These are phyloP conservation scores for Tricholoma terreum DNA, from an alignment of 768 basidiomycete genomes.

Conservation along the genomic window DNA sequence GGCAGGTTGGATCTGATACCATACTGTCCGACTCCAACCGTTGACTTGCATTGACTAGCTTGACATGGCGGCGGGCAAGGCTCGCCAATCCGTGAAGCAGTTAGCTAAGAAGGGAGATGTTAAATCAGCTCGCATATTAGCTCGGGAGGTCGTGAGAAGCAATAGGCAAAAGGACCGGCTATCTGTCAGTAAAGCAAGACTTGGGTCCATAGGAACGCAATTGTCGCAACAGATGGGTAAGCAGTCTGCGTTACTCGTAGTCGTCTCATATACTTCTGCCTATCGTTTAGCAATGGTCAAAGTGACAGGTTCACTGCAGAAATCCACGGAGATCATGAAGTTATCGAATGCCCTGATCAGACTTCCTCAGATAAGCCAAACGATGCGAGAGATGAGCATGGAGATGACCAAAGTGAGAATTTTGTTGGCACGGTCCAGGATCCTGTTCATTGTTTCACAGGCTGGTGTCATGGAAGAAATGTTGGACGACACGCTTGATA, in stretches of 20 bases:
- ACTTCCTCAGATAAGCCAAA: slow-evolving; percentile 86
- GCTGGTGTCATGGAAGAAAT: slow-evolving; percentile 98
- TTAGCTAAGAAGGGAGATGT: slow-evolving; percentile 89
- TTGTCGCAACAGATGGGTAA: slow-evolving; percentile 88
- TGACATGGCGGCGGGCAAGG: slow-evolving; percentile 79
- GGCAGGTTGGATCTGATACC: slow-evolving; percentile 64
- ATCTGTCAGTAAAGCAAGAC: slow-evolving; percentile 86
- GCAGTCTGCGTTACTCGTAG: slow-evolving; percentile 22
- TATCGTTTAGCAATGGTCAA: slow-evolving; percentile 78
- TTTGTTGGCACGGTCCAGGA: background rate
- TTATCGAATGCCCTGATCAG: slow-evolving; percentile 90
- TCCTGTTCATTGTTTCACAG: slow-evolving; percentile 37
- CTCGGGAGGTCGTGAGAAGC: slow-evolving; percentile 91
- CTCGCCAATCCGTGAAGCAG: slow-evolving; percentile 77
- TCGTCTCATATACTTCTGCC: slow-evolving; percentile 3
- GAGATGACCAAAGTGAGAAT: slow-evolving; percentile 93
- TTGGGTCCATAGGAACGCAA: slow-evolving; percentile 89
- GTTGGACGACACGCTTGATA: slow-evolving; percentile 88
- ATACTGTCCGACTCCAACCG: slow-evolving; percentile 13
- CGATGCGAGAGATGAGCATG: slow-evolving; percentile 98
- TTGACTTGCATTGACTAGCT: slow-evolving; percentile 47
- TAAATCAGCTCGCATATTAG: slow-evolving; percentile 89
- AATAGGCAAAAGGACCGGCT: slow-evolving; percentile 92
- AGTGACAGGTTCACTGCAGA: slow-evolving; percentile 96
- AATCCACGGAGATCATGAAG: slow-evolving; percentile 99